Evolutionary conservation across 1,284 basidiomycete species (phyloP).

Genomic region (Salmacisia buchloeana): DNA sequence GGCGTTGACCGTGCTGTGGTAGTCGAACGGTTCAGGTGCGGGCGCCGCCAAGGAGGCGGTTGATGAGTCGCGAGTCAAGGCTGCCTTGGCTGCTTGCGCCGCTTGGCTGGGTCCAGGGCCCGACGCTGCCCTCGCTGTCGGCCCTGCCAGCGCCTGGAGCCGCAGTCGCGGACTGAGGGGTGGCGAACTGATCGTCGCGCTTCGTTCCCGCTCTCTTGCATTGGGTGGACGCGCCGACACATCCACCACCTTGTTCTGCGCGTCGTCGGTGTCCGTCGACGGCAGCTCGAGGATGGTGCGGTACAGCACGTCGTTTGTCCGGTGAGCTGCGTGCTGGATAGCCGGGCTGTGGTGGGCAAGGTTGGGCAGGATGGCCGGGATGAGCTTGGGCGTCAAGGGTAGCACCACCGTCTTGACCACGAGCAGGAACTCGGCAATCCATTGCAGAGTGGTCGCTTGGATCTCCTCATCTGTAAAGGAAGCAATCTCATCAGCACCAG

Average conservation of each 20-base stretch:
- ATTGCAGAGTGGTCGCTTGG: constrained; percentile 61
- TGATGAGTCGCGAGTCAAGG: background rate
- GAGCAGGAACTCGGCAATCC: constrained; percentile 84
- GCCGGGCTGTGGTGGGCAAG: constrained; percentile 83
- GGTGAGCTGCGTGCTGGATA: constrained; percentile 79
- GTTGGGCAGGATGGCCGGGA: constrained; percentile 86
- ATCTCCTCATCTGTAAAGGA: constrained; percentile 50
- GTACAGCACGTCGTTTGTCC: constrained; percentile 78
- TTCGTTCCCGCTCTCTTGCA: constrained; percentile 6
- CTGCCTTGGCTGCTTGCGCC: background rate
- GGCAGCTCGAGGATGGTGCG: constrained; percentile 79
- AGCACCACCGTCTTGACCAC: constrained; percentile 88
- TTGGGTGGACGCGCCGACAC: background rate
- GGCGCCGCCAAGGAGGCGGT: constrained; percentile 53
- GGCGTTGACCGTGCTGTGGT: constrained; percentile 82
- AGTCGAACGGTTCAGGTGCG: constrained; percentile 84
- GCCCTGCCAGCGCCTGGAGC: background rate
- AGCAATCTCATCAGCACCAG: background rate
- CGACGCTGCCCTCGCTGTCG: background rate
- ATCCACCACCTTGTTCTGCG: background rate
- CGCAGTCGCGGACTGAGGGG: constrained; percentile 5
- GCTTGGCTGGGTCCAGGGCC: background rate
- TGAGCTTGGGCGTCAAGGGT: constrained; percentile 85
- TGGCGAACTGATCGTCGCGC: constrained; percentile 17
- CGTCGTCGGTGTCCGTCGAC: background rate